Base-by-base conservation (phyloP, 331 rosid genomes). In the Malus hybrid region DNA sequence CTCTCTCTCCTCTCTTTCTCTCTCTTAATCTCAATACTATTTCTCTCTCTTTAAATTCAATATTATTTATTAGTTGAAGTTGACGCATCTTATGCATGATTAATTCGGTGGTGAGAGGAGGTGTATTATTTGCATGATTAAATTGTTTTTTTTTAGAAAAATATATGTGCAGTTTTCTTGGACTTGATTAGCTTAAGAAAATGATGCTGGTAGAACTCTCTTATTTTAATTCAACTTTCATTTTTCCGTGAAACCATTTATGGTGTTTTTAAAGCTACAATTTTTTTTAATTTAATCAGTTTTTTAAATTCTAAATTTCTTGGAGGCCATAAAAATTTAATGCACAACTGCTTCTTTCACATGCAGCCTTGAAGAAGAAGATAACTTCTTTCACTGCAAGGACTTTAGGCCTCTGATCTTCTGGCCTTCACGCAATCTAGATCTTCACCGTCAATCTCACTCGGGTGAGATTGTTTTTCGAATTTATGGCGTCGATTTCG, bases 401-500 rank as follows among this genome's bases (percentile, higher is more conserved):
- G 76, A 31, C 76, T 61, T 13, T 65, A 54, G 74, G 64, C 36
- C 57, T 11, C 69, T 75, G 34, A 62, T 81, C 24, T 79, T 64
- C 66, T 56, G 9, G 1, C 20, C 24, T 71, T 56, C 28, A 46
- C 74, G 34, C 48, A 32, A 33, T 33, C 68, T 75, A 24, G 74
- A 60, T 48, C 73, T 34, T 54, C 56, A 56, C 55, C 74, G 39
- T 39, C 48, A 68, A 8, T 31, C 36, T 60, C 57, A 18, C 22
- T 63, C 76, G 67, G 63, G 48, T 75, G n/a, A 42, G 69, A 70
- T 56, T 1, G 7, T 2, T 20, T 55, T 74, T 55, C 39, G 28
- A 97, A 96, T 93, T 79, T 73, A 81, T 80, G 78, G 92, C 92
- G 96, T 86, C 97, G 33, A 71, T 75, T 77, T 69, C 73, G 56